Evolutionary conservation across 306 rosid genomes (phyloP).

Genomic region (Prunus salicina): DNA sequence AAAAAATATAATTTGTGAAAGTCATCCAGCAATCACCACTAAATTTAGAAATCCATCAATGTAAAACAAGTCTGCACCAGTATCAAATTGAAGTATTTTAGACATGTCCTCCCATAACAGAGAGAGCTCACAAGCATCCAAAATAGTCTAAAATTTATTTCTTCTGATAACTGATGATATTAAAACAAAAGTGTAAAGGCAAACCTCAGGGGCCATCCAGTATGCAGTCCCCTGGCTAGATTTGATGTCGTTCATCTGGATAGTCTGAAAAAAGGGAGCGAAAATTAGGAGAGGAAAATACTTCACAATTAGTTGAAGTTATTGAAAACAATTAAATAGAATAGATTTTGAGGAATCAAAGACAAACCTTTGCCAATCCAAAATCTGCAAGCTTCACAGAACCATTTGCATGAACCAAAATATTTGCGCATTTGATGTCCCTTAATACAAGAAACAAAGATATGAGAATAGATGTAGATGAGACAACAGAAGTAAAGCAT

Average conservation of each 20-base stretch:
- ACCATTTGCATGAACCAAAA: slow-evolving; percentile 88
- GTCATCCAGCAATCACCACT: background rate
- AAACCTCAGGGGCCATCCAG: slow-evolving; percentile 99
- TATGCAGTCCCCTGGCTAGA: slow-evolving; percentile 83
- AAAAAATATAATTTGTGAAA: background rate
- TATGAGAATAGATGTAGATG: slow-evolving; percentile 17
- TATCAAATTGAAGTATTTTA: background rate
- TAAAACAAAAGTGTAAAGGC: slow-evolving; percentile 30
- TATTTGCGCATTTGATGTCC: slow-evolving; percentile 96
- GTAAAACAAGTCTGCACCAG: background rate
- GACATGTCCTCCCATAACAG: background rate
- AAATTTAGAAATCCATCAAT: background rate
- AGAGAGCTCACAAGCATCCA: slow-evolving; percentile 2
- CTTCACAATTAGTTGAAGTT: slow-evolving; percentile 18
- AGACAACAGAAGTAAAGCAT: background rate
- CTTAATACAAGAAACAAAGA: slow-evolving; percentile 39
- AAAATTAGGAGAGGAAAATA: slow-evolving; percentile 13
- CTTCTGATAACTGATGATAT: background rate
- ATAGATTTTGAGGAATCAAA: slow-evolving; percentile 8
- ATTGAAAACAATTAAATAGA: slow-evolving; percentile 4
- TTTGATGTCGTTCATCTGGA: slow-evolving; percentile 70
- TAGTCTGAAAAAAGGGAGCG: slow-evolving; percentile 50
- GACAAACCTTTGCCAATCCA: slow-evolving; percentile 91
- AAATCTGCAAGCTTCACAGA: slow-evolving; percentile 97
- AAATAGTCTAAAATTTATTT: background rate